phyloP scores from a whole-genome alignment of 2,329 filamentous ascomycete species.

The Claviceps sp. region DNA sequence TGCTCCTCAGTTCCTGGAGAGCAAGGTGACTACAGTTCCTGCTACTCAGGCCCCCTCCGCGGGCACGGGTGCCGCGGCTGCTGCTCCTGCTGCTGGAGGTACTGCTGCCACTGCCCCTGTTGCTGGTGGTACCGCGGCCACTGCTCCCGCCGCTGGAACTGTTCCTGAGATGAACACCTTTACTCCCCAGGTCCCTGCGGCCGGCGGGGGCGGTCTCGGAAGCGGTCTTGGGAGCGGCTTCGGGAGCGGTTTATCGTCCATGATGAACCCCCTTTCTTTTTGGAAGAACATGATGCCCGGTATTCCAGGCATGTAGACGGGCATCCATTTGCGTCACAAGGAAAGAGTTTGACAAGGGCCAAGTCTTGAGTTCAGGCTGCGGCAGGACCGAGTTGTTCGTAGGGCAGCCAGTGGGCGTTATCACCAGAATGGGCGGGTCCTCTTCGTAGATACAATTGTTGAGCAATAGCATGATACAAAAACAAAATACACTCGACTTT shows the following conservation, averaged over 20 bases:
- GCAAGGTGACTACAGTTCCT: not conserved
- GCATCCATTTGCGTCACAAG: not conserved
- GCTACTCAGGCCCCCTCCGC: not conserved
- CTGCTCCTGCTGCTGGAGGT: not conserved
- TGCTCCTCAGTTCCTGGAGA: slow-evolving; percentile 14
- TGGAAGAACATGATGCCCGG: not conserved
- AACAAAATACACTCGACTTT: not conserved
- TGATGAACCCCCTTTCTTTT: not conserved
- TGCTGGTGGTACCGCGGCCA: not conserved
- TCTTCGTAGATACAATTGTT: not conserved
- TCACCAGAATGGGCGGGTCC: too few species aligned
- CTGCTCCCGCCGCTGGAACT: not conserved
- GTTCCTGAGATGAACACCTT: not conserved
- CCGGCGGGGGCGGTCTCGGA: too few species aligned
- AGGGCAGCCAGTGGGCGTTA: not conserved
- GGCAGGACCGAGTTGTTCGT: not conserved
- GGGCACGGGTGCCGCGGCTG: not conserved
- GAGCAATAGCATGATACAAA: not conserved
- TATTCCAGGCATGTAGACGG: not conserved
- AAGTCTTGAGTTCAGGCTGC: not conserved
- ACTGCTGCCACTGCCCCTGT: not conserved
- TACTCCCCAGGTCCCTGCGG: not conserved
- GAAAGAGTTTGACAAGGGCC: not conserved
- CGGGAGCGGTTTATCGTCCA: not conserved
- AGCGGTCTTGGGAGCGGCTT: too few species aligned